A percentile compares a stretch with the other conserved stretches of the same genome.
These are phyloP conservation scores for Suillus americanus DNA, from an alignment of 768 basidiomycete genomes.

Conservation along the genomic window DNA sequence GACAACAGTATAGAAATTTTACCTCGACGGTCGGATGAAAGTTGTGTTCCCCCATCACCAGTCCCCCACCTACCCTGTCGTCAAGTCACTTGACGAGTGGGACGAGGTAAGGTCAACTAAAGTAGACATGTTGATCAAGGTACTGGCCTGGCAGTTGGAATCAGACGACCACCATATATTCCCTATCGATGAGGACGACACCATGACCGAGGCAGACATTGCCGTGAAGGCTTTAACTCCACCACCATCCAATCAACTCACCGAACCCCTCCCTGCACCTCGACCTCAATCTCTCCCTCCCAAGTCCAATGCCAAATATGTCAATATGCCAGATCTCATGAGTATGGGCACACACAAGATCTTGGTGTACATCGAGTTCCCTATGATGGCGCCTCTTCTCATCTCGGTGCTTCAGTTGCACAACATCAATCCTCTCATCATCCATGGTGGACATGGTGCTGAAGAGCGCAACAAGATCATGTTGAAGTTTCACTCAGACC, in stretches of 20 bases:
- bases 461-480: neutral
- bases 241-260: too few relatives aligned
- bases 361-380: conserved; percentile 1
- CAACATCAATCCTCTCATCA: neutral
- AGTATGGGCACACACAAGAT: neutral
- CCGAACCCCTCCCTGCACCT: too few relatives aligned
- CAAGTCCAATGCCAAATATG: neutral
- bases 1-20: neutral
- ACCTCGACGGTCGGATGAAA: neutral
- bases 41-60: neutral
- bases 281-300: too few relatives aligned
- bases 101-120: neutral
- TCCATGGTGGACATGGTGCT: neutral
- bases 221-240: too few relatives aligned
- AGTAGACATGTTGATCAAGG: neutral
- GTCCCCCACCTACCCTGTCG: neutral
- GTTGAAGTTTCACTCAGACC: neutral
- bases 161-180: neutral
- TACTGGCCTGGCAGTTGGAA: neutral
- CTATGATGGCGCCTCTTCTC: neutral
- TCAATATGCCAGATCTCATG: neutral
- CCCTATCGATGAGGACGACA: neutral
- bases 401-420: neutral
- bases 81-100: neutral
- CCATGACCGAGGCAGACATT: too few relatives aligned